Evolutionary conservation across 768 basidiomycete species (phyloP), one percentile per base, ranked within the genome.

Genomic region (Dictyophora rubrovolvata): DNA sequence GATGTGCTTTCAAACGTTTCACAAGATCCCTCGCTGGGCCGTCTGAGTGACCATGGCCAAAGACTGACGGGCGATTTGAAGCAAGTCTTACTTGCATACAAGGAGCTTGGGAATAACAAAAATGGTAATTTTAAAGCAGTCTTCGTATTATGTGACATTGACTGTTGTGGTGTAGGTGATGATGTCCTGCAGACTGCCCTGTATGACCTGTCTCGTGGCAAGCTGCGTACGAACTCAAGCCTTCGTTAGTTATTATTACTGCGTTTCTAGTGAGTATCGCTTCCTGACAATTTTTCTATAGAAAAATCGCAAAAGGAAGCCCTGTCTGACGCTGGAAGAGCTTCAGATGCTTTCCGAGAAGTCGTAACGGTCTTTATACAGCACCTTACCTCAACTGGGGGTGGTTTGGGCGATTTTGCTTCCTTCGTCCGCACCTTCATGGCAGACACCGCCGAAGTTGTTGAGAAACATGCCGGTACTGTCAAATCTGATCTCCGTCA

Each of bases 391-490:
- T 70, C 78, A 0, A 73, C 77, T 3, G 85, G 86, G 66, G 78
- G 80, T 14, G 70, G 86, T 22, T 72, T 85, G 63, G 69, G 74
- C 55, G 86, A 88, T 67, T 78, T 87, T 63, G 74, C 83, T 5
- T 86, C 85, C 28, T 81, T 87, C 62, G 63, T 76, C 1, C 81
- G 87, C 0, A 75, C 86, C 33, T 77, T 83, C 1, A 70, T 87
- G 48, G 85, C 86, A 0, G 84, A 88, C 57, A 77, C 80, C 0
- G 85, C 85, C 0, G 85, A 85, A 54, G 69, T 77, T 17, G 60
- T 87, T 18, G 81, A 86, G 62, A 64, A 68, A 0, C 73, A 75
- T 54, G 87, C 85, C 0, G 71, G 73, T 2, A 62, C 65, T 1
- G 76, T 81, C 0, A 85, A 85, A 57, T 71, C 80, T 35, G 70